A percentile compares a stretch with the other conserved stretches of the same genome.
Evolutionary conservation across 75 land plant species (phyloP).

Genomic region (Pinus tabuliformis): DNA sequence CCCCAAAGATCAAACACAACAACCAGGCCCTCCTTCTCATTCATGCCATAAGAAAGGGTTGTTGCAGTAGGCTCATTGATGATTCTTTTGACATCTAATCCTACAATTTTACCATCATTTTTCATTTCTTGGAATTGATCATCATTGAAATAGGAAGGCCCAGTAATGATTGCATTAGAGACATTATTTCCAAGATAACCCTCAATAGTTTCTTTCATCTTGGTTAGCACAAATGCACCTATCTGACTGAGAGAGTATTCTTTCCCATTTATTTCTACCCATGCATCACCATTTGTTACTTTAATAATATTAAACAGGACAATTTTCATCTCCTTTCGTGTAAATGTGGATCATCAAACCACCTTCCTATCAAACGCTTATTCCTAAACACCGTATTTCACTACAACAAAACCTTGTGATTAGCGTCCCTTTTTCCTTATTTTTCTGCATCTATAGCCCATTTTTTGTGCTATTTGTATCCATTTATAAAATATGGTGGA

Average conservation of each 20-base stretch:
- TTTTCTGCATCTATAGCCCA: too few species aligned
- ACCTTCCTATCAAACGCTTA: constrained; percentile 58
- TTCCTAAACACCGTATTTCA: constrained; percentile 52
- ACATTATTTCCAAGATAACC: constrained; percentile 52
- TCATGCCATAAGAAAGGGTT: constrained; percentile 64
- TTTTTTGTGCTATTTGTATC: too few species aligned
- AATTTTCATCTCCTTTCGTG: constrained; percentile 64
- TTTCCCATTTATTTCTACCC: constrained; percentile 73
- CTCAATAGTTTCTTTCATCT: constrained; percentile 74
- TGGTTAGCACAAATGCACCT: constrained; percentile 60
- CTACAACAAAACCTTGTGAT: too few species aligned
- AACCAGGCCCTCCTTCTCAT: constrained; percentile 56
- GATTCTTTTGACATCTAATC: constrained; percentile 54
- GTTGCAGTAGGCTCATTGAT: constrained; percentile 78
- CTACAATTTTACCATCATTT: constrained; percentile 70
- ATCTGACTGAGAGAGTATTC: constrained; percentile 66
- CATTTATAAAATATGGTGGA: too few species aligned
- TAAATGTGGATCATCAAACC: constrained; percentile 55
- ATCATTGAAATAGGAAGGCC: constrained; percentile 76
- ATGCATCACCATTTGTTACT: constrained; percentile 67
- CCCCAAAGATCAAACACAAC: constrained; percentile 73
- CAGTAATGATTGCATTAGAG: constrained; percentile 60
- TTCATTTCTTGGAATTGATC: constrained; percentile 70
- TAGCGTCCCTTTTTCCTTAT: too few species aligned
- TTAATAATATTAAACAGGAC: constrained; percentile 62